These are phyloP conservation scores for Mycosphaerelloides madeirae DNA, from an alignment of 2,329 filamentous ascomycete genomes.

Conservation along the genomic window DNA sequence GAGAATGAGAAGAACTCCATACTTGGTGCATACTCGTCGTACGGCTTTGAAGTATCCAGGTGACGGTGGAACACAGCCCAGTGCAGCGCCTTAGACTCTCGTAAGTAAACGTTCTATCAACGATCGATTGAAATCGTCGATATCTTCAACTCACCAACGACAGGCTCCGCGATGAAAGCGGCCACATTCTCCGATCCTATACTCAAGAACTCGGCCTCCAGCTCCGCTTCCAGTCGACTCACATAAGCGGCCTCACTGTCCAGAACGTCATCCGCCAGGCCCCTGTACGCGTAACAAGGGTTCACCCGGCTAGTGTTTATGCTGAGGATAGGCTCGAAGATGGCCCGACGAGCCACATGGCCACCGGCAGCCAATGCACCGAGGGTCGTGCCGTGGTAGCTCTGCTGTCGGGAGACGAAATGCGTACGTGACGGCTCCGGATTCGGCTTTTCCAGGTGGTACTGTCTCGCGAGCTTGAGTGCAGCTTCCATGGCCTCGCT, in stretches of 20 bases:
- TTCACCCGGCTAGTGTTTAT: conserved; percentile 55
- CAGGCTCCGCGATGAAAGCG: conserved; percentile 68
- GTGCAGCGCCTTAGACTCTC: background rate
- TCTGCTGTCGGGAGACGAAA: conserved; percentile 61
- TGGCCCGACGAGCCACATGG: conserved; percentile 54
- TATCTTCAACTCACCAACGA: conserved; percentile 52
- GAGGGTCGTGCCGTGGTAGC: conserved; percentile 68
- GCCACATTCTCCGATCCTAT: conserved; percentile 63
- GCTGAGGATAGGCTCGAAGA: conserved; percentile 58
- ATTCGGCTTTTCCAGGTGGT: conserved; percentile 53
- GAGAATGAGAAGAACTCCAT: conserved; percentile 70
- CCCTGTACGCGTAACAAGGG: conserved; percentile 63
- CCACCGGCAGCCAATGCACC: conserved; percentile 63
- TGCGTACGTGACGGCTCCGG: conserved; percentile 52
- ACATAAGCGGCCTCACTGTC: conserved; percentile 56
- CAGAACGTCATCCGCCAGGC: conserved; percentile 32
- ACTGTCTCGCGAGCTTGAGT: conserved; percentile 64
- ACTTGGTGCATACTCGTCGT: conserved; percentile 61
- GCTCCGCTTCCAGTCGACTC: conserved; percentile 55
- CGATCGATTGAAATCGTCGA: background rate
- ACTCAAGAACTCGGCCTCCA: conserved; percentile 62
- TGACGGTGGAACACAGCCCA: conserved; percentile 56
- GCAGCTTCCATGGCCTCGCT: conserved; percentile 64
- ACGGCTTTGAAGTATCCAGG: conserved; percentile 67
- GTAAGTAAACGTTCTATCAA: background rate